phyloP scores from a whole-genome alignment of 1,139 yeast genomes.

The Hemisphaericaspora lyxosophila region DNA sequence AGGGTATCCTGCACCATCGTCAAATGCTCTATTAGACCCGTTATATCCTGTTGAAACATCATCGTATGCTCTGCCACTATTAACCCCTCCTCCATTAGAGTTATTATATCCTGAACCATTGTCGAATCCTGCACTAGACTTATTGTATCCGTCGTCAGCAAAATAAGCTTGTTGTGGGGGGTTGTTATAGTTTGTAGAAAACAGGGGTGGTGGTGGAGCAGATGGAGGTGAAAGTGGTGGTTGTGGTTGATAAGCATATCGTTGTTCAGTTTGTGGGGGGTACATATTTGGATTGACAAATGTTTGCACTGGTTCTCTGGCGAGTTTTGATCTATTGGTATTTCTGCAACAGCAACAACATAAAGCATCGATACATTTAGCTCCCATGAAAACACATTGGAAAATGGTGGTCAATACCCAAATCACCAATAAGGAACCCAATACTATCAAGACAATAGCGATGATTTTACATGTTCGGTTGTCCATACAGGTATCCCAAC shows the following conservation, averaged over 20 bases:
- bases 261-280: constrained; percentile 24
- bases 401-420: constrained; percentile 47
- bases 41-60: too few relatives aligned
- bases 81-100: constrained; percentile 11
- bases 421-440: constrained; percentile 48
- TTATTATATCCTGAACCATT: constrained; percentile 7
- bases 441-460: constrained; percentile 70
- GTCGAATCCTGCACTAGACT: constrained; percentile 11
- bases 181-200: background rate
- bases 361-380: constrained; percentile 41
- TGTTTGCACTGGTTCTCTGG: constrained; percentile 11
- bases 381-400: constrained; percentile 47
- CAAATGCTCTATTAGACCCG: too few relatives aligned
- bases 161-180: constrained; percentile 13
- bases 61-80: too few relatives aligned
- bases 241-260: constrained; percentile 15
- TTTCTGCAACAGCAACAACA: constrained; percentile 47
- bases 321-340: constrained; percentile 1
- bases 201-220: background rate
- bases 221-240: constrained; percentile 8
- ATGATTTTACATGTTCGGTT: constrained; percentile 72
- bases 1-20: constrained; percentile 8
- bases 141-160: constrained; percentile 7
- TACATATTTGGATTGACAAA: constrained; percentile 43
- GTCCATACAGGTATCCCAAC: constrained; percentile 81